Evolutionary conservation across 371 early-diverging fungal genomes (phyloP).

Genomic region (Mucor irregularis): DNA sequence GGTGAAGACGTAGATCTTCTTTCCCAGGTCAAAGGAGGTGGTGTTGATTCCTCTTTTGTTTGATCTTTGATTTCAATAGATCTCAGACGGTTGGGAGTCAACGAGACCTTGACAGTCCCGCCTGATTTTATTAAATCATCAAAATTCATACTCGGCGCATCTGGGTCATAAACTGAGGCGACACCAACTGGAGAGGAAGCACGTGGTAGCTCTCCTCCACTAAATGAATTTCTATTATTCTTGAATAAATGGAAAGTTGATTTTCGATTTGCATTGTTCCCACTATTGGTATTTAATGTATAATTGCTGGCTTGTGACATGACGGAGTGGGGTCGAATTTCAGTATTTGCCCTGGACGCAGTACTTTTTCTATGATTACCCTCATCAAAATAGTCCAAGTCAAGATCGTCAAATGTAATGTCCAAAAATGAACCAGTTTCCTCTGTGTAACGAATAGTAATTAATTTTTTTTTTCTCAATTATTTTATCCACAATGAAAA

Average conservation of each 20-base stretch:
- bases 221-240: conserved; percentile 33
- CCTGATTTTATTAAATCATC: conserved; percentile 62
- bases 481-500: no score
- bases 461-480: not conserved
- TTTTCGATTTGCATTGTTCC: conserved; percentile 27
- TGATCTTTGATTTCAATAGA: conserved; percentile 55
- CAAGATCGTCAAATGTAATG: conserved; percentile 39
- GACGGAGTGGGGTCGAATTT: conserved; percentile 33
- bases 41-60: conserved; percentile 11
- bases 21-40: conserved; percentile 29
- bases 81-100: conserved; percentile 64
- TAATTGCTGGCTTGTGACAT: conserved; percentile 23
- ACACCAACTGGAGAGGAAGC: conserved; percentile 8
- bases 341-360: not conserved
- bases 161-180: conserved; percentile 40
- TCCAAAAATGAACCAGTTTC: conserved; percentile 23
- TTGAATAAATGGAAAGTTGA: conserved; percentile 47
- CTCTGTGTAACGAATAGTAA: conserved; percentile 13
- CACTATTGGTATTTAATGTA: not conserved
- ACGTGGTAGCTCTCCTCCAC: conserved; percentile 20
- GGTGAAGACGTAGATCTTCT: conserved; percentile 32
- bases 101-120: conserved; percentile 59
- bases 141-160: conserved; percentile 47
- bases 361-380: conserved; percentile 21
- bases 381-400: conserved; percentile 36